Conservation (phyloP, 1,139 yeast species). For the Taiozyma sp. region DNA sequence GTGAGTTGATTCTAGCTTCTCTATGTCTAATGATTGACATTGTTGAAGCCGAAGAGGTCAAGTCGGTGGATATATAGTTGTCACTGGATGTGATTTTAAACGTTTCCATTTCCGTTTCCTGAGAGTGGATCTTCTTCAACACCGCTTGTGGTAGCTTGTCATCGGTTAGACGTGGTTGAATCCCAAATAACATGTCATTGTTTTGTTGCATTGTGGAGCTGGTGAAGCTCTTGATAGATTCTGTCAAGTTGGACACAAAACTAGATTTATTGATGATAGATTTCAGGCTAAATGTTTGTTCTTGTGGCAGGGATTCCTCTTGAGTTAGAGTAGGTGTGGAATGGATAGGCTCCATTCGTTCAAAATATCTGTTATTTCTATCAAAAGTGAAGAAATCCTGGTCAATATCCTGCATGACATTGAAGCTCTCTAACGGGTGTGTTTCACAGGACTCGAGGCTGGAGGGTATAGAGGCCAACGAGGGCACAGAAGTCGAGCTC, state of each 20-base stretch:
- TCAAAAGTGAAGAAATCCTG: conserved; percentile 18
- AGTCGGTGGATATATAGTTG: conserved; percentile 1
- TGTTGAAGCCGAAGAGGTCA: conserved; percentile 2
- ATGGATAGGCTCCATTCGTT: conserved; percentile 9
- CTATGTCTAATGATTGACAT: conserved; percentile 26
- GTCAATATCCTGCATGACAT: conserved; percentile 21
- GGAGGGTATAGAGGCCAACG: conserved; percentile 5
- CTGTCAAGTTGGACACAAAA: conserved; percentile 20
- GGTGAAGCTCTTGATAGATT: conserved; percentile 16
- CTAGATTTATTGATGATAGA: conserved; percentile 8
- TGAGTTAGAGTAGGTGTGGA: conserved; percentile 5
- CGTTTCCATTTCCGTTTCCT: conserved; percentile 20
- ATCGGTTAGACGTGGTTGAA: conserved; percentile 24
- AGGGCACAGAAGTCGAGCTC: conserved; percentile 6
- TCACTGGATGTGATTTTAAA: conserved; percentile 18
- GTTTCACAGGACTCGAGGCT: conserved; percentile 14
- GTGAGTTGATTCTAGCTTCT: conserved; percentile 41
- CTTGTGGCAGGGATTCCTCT: background rate
- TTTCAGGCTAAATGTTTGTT: background rate
- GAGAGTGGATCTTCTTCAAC: background rate
- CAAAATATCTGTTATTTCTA: conserved; percentile 2
- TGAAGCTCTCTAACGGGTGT: conserved; percentile 19
- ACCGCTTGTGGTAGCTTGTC: conserved; percentile 13
- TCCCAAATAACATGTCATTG: conserved; percentile 18
- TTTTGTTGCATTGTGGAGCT: conserved; percentile 10